phyloP scores from a whole-genome alignment of 805 yeast genomes.

The Kodamaea neixiangensis region DNA sequence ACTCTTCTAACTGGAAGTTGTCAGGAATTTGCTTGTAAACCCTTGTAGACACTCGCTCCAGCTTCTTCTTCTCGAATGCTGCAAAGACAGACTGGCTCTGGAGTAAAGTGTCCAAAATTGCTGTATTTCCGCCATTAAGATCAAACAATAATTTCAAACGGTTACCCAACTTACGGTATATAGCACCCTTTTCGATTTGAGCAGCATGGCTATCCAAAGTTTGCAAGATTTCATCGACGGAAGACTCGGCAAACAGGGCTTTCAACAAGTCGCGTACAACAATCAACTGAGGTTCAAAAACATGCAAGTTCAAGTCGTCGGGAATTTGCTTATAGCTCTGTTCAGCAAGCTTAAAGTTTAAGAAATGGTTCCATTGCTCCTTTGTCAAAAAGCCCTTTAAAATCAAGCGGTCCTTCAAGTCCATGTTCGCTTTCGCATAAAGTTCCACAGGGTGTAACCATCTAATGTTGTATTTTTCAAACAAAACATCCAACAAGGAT shows the following conservation, averaged over 20 bases:
- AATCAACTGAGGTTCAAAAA: slow-evolving; percentile 19
- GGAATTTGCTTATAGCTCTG: slow-evolving; percentile 21
- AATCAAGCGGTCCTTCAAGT: slow-evolving; percentile 2
- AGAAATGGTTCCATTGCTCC: slow-evolving; percentile 8
- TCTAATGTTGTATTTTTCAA: slow-evolving; percentile 6
- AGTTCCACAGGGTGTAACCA: slow-evolving; percentile 10
- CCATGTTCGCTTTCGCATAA: not conserved
- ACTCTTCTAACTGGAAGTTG: slow-evolving; percentile 35
- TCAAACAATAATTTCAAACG: slow-evolving; percentile 33
- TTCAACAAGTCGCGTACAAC: slow-evolving; percentile 16
- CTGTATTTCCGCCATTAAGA: slow-evolving; percentile 60
- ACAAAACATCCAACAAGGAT: slow-evolving; percentile 6
- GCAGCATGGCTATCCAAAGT: slow-evolving; percentile 14
- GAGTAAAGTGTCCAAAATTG: slow-evolving; percentile 56
- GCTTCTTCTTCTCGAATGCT: slow-evolving; percentile 17
- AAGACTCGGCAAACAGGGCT: slow-evolving; percentile 9
- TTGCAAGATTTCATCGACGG: slow-evolving; percentile 15
- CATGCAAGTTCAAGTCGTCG: slow-evolving; percentile 19
- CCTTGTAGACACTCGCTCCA: slow-evolving; percentile 11
- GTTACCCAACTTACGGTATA: slow-evolving; percentile 16
- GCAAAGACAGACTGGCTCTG: slow-evolving; percentile 41
- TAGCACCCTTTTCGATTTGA: slow-evolving; percentile 15
- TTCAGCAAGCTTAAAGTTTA: not conserved
- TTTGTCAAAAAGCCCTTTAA: slow-evolving; percentile 4
- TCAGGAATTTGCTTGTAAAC: slow-evolving; percentile 24